Percentiles rank a stretch among this genome's conserved stretches.
These are phyloP conservation scores for Penicillium turbatum DNA, from an alignment of 495 filamentous ascomycete species.

Conservation along the genomic window DNA sequence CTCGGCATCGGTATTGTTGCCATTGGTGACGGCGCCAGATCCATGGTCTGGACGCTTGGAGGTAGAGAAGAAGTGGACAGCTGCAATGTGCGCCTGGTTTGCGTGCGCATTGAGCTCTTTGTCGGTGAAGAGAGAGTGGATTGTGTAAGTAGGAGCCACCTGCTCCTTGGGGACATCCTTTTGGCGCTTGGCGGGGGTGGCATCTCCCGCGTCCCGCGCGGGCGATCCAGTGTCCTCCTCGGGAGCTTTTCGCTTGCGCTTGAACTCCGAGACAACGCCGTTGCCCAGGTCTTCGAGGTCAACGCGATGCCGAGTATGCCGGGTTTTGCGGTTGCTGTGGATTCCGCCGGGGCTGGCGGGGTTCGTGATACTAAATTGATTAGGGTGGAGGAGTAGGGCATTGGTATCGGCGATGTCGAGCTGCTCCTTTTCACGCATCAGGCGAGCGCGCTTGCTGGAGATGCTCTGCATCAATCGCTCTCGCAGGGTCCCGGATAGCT, in stretches of 20 bases:
- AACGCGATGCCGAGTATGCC: conserved; percentile 74
- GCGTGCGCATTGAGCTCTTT: conserved; percentile 80
- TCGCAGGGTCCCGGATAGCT: conserved; percentile 72
- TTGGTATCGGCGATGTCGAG: conserved; percentile 85
- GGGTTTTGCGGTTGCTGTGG: conserved; percentile 76
- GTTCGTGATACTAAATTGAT: conserved; percentile 82
- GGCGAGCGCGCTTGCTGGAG: conserved; percentile 64
- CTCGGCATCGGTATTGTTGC: conserved; percentile 45
- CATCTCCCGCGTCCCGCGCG: conserved; percentile 48
- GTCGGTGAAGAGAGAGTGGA: conserved; percentile 89
- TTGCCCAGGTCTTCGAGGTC: conserved; percentile 73
- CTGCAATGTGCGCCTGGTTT: conserved; percentile 64
- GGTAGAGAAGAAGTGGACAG: conserved; percentile 52
- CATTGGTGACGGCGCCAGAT: conserved; percentile 39
- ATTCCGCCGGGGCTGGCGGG: conserved; percentile 74
- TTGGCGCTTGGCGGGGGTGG: conserved; percentile 47
- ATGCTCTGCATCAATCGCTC: conserved; percentile 79
- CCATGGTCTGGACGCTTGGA: conserved; percentile 47
- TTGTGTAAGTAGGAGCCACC: conserved; percentile 59
- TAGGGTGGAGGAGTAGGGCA: conserved; percentile 84
- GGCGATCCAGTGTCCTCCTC: conserved; percentile 73
- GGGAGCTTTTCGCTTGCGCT: conserved; percentile 71
- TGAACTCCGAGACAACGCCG: conserved; percentile 53
- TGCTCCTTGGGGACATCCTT: conserved; percentile 40
- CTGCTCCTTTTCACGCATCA: conserved; percentile 84